These are phyloP conservation scores for Cicer bijugum DNA, from an alignment of 306 rosid genomes.

Conservation along the genomic window DNA sequence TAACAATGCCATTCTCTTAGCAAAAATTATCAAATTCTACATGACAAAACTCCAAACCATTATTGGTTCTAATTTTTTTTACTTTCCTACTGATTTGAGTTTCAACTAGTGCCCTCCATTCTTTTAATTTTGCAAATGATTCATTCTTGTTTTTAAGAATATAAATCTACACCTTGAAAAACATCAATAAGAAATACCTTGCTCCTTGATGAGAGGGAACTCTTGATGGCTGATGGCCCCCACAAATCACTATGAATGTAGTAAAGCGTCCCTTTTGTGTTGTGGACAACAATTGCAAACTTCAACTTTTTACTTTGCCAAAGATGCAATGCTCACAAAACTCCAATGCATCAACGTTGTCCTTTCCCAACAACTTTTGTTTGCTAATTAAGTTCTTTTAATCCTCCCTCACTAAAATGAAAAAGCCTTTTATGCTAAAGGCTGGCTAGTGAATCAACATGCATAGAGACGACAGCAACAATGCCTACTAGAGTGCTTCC, in stretches of 20 bases:
- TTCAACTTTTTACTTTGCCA: background rate
- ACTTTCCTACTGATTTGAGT: background rate
- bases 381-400: background rate
- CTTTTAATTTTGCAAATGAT: too few species aligned
- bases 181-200: background rate
- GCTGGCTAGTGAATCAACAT: too few species aligned
- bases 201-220: background rate
- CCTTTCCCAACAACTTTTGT: background rate
- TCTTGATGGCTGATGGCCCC: background rate
- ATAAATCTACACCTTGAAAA: background rate
- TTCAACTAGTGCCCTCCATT: background rate
- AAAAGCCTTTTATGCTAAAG: too few species aligned
- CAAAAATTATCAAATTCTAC: background rate
- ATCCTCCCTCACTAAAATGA: background rate
- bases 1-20: background rate
- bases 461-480: too few species aligned
- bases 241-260: background rate
- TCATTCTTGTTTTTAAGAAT: background rate
- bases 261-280: background rate
- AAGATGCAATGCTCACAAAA: slow-evolving; percentile 1
- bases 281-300: too few species aligned
- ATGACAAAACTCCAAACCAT: background rate
- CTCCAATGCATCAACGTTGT: background rate
- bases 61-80: background rate
- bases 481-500: too few species aligned